phyloP scores from a whole-genome alignment of 169 alveolate species.

The Theileria parva region DNA sequence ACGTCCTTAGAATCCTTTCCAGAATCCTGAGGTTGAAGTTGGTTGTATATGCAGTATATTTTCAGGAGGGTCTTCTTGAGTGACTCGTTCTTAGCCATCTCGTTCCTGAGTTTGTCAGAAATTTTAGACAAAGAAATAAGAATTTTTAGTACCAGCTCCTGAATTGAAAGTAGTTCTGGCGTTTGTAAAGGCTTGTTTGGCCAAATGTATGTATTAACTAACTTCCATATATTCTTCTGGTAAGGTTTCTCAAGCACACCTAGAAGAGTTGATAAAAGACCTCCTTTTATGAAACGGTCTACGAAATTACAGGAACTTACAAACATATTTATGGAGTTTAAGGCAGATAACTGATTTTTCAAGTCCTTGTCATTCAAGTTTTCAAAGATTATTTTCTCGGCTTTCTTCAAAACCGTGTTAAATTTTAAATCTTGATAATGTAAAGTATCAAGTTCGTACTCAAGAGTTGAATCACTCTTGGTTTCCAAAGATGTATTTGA shows the following conservation, averaged over 20 bases:
- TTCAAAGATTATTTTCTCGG: conserved; percentile 16
- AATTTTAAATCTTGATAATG: not conserved
- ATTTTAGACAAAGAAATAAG: conserved; percentile 12
- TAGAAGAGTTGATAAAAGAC: conserved; percentile 18
- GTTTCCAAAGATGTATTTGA: not conserved
- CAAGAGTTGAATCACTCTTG: not conserved
- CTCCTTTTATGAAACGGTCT: not conserved
- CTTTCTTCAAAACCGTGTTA: conserved; percentile 4
- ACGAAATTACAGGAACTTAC: conserved; percentile 3
- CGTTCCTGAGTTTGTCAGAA: conserved; percentile 5
- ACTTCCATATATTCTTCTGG: conserved; percentile 38
- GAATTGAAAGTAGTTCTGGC: not conserved
- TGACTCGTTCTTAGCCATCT: conserved; percentile 20
- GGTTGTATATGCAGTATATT: conserved; percentile 16
- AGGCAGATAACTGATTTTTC: conserved; percentile 31
- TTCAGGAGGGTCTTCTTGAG: conserved; percentile 25
- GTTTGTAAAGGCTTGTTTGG: conserved; percentile 16
- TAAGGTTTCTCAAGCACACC: conserved; percentile 42
- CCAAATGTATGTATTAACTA: conserved; percentile 43
- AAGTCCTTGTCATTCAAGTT: conserved; percentile 20
- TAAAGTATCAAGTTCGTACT: not conserved
- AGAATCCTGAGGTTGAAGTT: not conserved
- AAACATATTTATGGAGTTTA: conserved; percentile 21
- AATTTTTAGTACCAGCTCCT: conserved; percentile 18
- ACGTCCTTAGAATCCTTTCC: conserved; percentile 21